phyloP scores from a whole-genome alignment of 1,139 yeast genomes.

The Geotrichum bryndzae region DNA sequence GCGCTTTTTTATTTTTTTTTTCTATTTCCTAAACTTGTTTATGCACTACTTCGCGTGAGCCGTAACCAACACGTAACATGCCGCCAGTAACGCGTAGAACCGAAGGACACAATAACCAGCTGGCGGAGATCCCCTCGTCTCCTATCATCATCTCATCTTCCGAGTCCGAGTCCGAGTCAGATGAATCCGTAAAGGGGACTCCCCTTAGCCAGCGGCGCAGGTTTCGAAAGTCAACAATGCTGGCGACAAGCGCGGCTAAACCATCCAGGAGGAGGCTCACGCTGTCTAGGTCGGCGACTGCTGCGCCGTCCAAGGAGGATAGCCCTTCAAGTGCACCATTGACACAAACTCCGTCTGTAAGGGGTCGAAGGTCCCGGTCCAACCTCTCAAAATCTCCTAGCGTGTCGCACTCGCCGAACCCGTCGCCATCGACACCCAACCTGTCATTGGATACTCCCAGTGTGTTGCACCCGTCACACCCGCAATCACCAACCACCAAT shows the following conservation, averaged over 20 bases:
- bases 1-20: neutral
- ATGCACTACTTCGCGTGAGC: neutral
- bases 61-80: neutral
- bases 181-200: neutral
- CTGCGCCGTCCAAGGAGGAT: neutral
- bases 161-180: slow-evolving; percentile 1
- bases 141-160: slow-evolving; percentile 9
- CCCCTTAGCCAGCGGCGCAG: neutral
- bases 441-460: neutral
- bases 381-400: neutral
- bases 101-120: neutral
- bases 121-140: neutral
- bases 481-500: neutral
- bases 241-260: neutral
- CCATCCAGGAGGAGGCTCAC: neutral
- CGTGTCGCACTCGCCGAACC: neutral
- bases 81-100: slow-evolving; percentile 4
- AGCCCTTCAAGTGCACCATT: neutral
- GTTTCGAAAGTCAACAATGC: neutral
- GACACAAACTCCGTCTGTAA: neutral
- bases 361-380: neutral
- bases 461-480: neutral
- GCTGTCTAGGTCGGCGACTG: neutral
- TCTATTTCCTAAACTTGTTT: neutral
- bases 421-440: neutral